These are phyloP conservation scores for Paecilomyces fulvus DNA, from an alignment of 2,329 filamentous ascomycete genomes.

Conservation along the genomic window DNA sequence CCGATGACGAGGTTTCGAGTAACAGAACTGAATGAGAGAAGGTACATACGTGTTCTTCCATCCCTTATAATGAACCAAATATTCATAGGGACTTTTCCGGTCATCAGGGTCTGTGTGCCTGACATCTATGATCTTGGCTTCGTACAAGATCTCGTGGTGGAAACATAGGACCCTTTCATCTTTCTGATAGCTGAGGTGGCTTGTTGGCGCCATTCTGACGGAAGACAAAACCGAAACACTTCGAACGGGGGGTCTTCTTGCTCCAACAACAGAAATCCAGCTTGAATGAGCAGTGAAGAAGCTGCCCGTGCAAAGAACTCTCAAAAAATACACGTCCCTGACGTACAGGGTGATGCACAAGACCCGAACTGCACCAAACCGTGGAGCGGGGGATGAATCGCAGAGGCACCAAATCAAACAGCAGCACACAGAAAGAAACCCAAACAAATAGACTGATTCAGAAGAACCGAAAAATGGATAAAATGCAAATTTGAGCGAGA, in stretches of 20 bases:
- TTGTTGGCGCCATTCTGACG: constrained; percentile 53
- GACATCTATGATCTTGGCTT: constrained; percentile 87
- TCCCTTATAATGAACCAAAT: constrained; percentile 96
- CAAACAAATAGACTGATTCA: neutral
- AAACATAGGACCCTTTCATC: constrained; percentile 96
- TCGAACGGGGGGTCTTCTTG: neutral
- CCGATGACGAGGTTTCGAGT: neutral
- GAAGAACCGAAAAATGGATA: neutral
- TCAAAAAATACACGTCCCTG: neutral
- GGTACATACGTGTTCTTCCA: constrained; percentile 87
- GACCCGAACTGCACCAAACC: neutral
- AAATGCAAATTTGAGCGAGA: neutral
- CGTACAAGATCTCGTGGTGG: constrained; percentile 93
- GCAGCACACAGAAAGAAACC: neutral
- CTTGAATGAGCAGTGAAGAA: neutral
- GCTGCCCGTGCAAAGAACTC: neutral
- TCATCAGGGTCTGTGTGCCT: constrained; percentile 53
- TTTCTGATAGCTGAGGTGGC: constrained; percentile 51
- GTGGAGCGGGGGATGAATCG: neutral
- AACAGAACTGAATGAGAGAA: constrained; percentile 4
- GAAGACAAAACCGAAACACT: constrained; percentile 11
- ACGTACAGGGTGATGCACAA: neutral
- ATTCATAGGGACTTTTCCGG: constrained; percentile 69
- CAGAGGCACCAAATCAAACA: neutral
- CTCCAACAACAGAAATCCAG: neutral